Base-by-base conservation (phyloP, 345 rosid genomes). In the Ricinus communis region DNA sequence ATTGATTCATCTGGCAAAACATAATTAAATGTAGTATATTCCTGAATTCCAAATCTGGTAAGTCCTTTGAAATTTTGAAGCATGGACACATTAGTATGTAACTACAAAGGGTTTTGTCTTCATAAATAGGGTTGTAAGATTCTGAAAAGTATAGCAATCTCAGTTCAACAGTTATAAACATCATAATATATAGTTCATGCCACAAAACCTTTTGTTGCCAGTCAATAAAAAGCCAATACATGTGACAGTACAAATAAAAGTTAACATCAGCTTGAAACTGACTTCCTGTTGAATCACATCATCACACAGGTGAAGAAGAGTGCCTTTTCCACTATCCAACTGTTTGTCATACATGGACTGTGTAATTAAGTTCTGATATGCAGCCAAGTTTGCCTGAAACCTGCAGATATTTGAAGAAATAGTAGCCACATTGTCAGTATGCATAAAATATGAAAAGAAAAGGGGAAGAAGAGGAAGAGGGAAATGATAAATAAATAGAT, bases 281-380 rank as follows among this genome's bases (percentile, higher is more conserved):
- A 95, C 99, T 88, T 95, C 99, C 86, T 95, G 97, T 71, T 95
- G 99, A 82, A 95, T 89, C 64, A 92, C 99, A 66, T 95, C 97
- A 69, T 95, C 99, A 40, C 99, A 95, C 75, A 95, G 80, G 79
- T 95, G 99, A 73, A 95, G 87, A 56, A 95, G 91, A 21, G 99
- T 95, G 56, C 99, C 99, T 84, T 59, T 88, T 75, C 99, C 99
- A 76, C 99, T 95, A 75, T 92, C 99, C 46, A 95, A 87, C 71
- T 92, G 99, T 74, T 95, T 95, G 77, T 95, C 97, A 74, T 92
- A 95, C 96, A 93, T 89, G 64, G 98, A 95, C 77, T 89, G 92
- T 4, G 97, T 92, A 58, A 95, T 95, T 82, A 95, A 80, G 81
- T 87, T 92, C 84, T 89, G 98, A 80, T 95, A 95, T 14, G 82